phyloP scores from a whole-genome alignment of 371 early-diverging fungal genomes.

The Syncephalastrum racemosum region DNA sequence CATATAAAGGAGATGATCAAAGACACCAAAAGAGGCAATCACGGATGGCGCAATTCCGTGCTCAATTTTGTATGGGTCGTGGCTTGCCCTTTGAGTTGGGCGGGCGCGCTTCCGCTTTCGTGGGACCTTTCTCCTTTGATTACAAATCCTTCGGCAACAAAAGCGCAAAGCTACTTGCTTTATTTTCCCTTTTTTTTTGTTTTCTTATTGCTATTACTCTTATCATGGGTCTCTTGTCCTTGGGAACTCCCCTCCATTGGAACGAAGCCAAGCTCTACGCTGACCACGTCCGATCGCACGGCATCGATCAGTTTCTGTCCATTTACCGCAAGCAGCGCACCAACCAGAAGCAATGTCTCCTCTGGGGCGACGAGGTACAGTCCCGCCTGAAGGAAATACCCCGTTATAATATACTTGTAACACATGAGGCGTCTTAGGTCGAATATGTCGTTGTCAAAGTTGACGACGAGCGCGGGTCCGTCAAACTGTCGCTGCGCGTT shows the following conservation, averaged over 20 bases:
- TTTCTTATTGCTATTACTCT: not conserved
- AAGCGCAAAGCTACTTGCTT: not conserved
- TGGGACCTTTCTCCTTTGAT: constrained; percentile 6
- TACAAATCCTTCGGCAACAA: constrained; percentile 11
- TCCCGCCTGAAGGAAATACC: not conserved
- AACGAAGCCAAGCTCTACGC: constrained; percentile 83
- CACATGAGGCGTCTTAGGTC: constrained; percentile 51
- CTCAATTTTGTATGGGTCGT: too few relatives aligned
- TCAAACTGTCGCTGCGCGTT: constrained; percentile 80
- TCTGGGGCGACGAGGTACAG: constrained; percentile 97
- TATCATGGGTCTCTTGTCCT: constrained; percentile 90
- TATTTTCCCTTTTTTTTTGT: constrained; percentile 5
- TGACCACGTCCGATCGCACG: constrained; percentile 88
- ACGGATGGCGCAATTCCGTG: too few relatives aligned
- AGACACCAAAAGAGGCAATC: too few relatives aligned
- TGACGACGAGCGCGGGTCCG: constrained; percentile 71
- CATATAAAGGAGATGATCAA: not conserved
- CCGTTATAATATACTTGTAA: not conserved
- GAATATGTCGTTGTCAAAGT: constrained; percentile 91
- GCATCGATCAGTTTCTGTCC: constrained; percentile 91
- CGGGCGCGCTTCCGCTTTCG: constrained; percentile 1
- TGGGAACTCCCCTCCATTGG: constrained; percentile 97
- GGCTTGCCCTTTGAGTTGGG: too few relatives aligned
- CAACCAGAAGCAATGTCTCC: constrained; percentile 70
- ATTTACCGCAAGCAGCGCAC: constrained; percentile 83